Evolutionary conservation across 2,329 filamentous ascomycete species (phyloP), one percentile per base, ranked within the genome.

Genomic region (Blastomyces emzantsi): DNA sequence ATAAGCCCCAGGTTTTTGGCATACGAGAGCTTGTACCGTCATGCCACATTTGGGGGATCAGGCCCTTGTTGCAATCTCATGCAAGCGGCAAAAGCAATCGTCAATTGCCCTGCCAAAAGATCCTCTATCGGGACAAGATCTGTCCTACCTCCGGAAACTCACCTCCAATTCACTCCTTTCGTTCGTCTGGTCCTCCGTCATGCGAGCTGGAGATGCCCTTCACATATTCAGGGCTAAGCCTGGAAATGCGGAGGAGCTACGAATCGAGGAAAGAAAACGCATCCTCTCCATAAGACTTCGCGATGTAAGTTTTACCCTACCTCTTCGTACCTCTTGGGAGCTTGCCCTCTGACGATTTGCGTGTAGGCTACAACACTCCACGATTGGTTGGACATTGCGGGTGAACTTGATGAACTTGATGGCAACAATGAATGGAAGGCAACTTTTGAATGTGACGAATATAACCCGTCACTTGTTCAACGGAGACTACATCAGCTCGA

Each of bases 391-490:
- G 79, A 79, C 19, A 88, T 90, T 11, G 92, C 92, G 2, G 81
- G 81, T 54, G 87, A 92, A 71, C 83, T 97, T 54, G 92, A 97
- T 72, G 74, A 81, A 11, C 78, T 96, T 17, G 90, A 96, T 73
- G 87, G 87, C 56, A 91, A 93, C 71, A 87, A 93, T 68, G 77
- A 80, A 36, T 96, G 92, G 92, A 96, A 96, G 73, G 74, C 80
- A 41, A 84, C 90, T 60, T 76, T 83, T 9, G 80, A 84, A 60
- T 85, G 82, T n/a, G 78, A 82, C 57, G 87, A 92, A 68, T 94
- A 92, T 74, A 85, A 93, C 70, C 83, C 85, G 0, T 78, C 79
- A 0, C 78, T 95, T 9, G 85, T 97, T 52, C 80, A 87, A 67
- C 79, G 83, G 41, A 86, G 90, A n/a, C 78, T 95, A 54, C 78